Base-by-base conservation (phyloP, 1,284 basidiomycete genomes). In the Flammula alnicola region DNA sequence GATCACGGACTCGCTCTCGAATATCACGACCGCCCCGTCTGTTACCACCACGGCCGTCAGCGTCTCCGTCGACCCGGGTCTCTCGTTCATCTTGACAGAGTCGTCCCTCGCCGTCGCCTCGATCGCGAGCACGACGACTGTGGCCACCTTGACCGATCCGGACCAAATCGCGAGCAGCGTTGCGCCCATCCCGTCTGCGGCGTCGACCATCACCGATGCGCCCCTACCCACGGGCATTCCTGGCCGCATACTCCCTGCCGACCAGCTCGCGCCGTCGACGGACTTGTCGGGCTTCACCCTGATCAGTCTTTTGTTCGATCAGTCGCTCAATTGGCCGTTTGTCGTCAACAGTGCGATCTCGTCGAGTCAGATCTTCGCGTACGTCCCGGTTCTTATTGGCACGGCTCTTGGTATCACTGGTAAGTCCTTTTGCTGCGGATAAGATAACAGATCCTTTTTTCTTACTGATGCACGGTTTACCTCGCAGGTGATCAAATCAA, bases 351-450 rank as follows among this genome's bases (percentile, higher is more conserved):
- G 70, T 53, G 36, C 63, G 6, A 64, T 78, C 23, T 72, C 81
- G 3, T 72, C 76, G 8, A 78, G 73, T 40, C 85, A 91, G 68
- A 74, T 92, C 37, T 86, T 91, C 56, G 76, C 75, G 1, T 82
- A 73, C 60, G 65, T 81, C 40, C 84, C 86, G 2, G 25, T 59
- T 0, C 61, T 88, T 41, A 67, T 91, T 25, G 53, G 69, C 5
- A 72, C 67, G 2, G 78, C 84, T 2, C 69, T 89, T 4, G 63
- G 57, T 1, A 65, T 85, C 20, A 7, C 61, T 40, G 33, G 86
- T 88, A 63, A 40, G 79, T 69, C n/a, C 41, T 38, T 48, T 48
- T 41, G 27, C 32, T 49, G n/a, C 22, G 16, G 30, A 23, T 26
- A 16, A 14, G 25, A 23, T 23, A 19, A n/a, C n/a, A n/a, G n/a